Percentiles rank a stretch among this genome's conserved stretches.
Evolutionary conservation across 2,329 filamentous ascomycete genomes (phyloP).

Genomic region (Reticulascus tulasneorum): DNA sequence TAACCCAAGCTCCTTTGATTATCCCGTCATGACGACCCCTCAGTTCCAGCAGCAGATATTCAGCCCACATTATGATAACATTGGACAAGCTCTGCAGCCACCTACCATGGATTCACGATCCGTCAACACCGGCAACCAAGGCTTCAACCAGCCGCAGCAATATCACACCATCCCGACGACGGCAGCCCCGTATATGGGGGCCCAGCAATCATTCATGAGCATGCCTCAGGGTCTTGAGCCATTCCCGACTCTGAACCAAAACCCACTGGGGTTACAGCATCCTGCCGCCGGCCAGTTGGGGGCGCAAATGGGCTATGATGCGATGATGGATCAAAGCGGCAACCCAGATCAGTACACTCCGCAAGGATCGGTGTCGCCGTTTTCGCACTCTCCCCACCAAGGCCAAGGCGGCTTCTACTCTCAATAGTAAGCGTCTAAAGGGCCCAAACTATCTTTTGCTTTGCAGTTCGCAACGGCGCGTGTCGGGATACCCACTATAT

Average conservation of each 20-base stretch:
- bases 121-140: slow-evolving; percentile 5
- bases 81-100: slow-evolving; percentile 2
- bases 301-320: slow-evolving; percentile 26
- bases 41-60: slow-evolving; percentile 10
- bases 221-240: slow-evolving; percentile 28
- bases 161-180: slow-evolving; percentile 17
- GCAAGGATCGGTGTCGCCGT: slow-evolving; percentile 40
- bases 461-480: slow-evolving; percentile 2
- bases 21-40: neutral
- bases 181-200: slow-evolving; percentile 20
- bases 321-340: slow-evolving; percentile 24
- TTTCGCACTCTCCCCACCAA: slow-evolving; percentile 35
- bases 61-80: slow-evolving; percentile 2
- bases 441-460: neutral
- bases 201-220: slow-evolving; percentile 25
- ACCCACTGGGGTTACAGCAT: slow-evolving; percentile 33
- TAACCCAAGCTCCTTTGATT: slow-evolving; percentile 1
- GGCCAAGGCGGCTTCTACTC: slow-evolving; percentile 32
- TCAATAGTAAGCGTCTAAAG: slow-evolving; percentile 8
- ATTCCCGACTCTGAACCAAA: slow-evolving; percentile 28
- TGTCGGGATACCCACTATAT: slow-evolving; percentile 9
- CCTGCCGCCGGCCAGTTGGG: slow-evolving; percentile 7
- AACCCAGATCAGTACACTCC: slow-evolving; percentile 31
- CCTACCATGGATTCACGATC: slow-evolving; percentile 6
- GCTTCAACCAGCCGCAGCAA: slow-evolving; percentile 22